Base-by-base conservation (phyloP, 441 rosid species). In the Corymbia calophylla region DNA sequence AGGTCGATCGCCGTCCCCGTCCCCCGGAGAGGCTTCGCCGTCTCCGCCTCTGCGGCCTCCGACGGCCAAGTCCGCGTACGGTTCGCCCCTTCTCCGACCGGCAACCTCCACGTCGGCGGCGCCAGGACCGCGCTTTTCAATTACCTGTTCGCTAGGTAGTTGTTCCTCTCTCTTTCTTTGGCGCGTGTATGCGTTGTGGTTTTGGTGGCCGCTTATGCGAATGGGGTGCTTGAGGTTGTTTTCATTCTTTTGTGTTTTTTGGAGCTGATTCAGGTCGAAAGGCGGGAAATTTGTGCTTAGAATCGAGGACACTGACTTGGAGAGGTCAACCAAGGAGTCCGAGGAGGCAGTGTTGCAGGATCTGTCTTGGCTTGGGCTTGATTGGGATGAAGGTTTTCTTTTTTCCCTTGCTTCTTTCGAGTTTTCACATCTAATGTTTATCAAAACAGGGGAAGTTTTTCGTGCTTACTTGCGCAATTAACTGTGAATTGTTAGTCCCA, bases 121-220 rank as follows among this genome's bases (percentile, higher is more conserved):
- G 99, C 99, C 84, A 94, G 99, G 90, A 97, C 99, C 89, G 99
- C 99, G 87, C 99, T 98, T 49, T 98, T 97, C 93, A 98, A 98
- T 91, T 98, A 96, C 93, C 93, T 97, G 86, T 98, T 98, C 89
- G 98, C 99, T 32, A 97, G 99, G 99, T 97, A 35, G 21, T 84
- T 19, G 10, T 23, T 77, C 0, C 73, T 8, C 19, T 62, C 70
- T 62, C 77, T 66, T 23, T 31, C 1, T 17, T 3, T 0, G 12
- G 81, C 81, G 7, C 81, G 8, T 5, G 48, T 1, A 19, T 70
- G 82, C 16, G 27, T 35, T 13, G 84, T 15, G 89, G 64, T 21
- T 48, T 88, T 21, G 31, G 51, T 0, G 51, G n/a, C 10, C 51
- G 23, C 2, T 77, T 3, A 27, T 70, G 47, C 48, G 44, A 68